Percentiles rank a stretch among this genome's conserved stretches.
These are phyloP conservation scores for Rhodamnia rubescens DNA, from an alignment of 345 rosid genomes.

Conservation along the genomic window DNA sequence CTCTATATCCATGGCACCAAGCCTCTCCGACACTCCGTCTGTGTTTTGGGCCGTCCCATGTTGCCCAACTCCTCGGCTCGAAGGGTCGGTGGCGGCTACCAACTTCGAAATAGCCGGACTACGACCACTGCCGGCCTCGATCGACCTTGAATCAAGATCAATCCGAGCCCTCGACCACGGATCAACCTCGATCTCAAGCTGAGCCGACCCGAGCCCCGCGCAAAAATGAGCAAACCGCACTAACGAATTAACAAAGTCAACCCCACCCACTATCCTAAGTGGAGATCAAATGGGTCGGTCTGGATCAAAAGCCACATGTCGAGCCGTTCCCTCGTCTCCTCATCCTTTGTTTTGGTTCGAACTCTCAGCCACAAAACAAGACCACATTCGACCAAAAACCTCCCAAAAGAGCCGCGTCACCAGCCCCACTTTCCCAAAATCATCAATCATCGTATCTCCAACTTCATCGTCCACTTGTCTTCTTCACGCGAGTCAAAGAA, in stretches of 20 bases:
- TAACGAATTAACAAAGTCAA: neutral
- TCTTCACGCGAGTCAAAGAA: neutral
- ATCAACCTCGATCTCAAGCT: neutral
- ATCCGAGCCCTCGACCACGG: neutral
- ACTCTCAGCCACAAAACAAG: neutral
- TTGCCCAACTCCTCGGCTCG: neutral
- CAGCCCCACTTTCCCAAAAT: neutral
- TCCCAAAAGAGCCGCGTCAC: neutral
- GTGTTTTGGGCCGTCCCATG: neutral
- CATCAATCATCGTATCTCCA: neutral
- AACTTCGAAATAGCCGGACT: neutral
- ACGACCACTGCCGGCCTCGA: neutral
- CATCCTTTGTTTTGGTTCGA: neutral
- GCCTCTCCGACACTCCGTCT: neutral
- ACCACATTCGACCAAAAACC: neutral
- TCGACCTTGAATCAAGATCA: neutral
- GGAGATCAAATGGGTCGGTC: neutral
- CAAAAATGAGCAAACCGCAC: neutral
- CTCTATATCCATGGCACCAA: too few species aligned
- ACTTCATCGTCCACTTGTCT: neutral
- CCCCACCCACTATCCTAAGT: neutral
- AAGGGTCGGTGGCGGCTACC: neutral
- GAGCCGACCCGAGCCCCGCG: neutral
- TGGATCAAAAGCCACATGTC: neutral
- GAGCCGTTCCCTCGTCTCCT: neutral